phyloP scores from a whole-genome alignment of 2,329 filamentous ascomycete species.

The Ascochyta viciae-villosae region DNA sequence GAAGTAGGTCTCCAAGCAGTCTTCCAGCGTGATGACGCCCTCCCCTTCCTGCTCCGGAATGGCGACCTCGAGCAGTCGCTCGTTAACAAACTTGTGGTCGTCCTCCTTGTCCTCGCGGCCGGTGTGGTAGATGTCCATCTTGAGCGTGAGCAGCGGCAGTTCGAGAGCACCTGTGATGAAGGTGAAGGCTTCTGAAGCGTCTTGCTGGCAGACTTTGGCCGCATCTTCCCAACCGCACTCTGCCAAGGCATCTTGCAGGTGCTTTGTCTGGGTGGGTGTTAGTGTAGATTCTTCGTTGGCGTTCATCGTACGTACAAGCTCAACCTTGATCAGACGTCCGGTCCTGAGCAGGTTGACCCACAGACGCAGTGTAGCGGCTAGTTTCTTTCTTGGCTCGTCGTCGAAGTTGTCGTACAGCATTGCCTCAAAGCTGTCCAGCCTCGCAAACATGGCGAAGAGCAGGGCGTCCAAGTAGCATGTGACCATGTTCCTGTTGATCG shows the following conservation, averaged over 20 bases:
- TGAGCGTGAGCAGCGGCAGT: constrained; percentile 84
- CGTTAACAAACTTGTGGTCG: constrained; percentile 94
- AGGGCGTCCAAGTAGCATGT: constrained; percentile 96
- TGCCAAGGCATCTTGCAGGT: constrained; percentile 81
- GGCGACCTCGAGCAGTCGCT: constrained; percentile 87
- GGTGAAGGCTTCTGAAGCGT: constrained; percentile 93
- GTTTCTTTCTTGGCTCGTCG: constrained; percentile 73
- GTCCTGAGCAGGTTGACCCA: constrained; percentile 93
- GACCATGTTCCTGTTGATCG: constrained; percentile 82
- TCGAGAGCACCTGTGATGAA: constrained; percentile 93
- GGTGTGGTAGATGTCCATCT: constrained; percentile 93
- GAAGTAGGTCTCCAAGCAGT: constrained; percentile 93
- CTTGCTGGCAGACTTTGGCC: constrained; percentile 79
- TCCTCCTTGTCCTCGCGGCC: constrained; percentile 82
- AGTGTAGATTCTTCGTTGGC: neutral
- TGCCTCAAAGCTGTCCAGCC: constrained; percentile 87
- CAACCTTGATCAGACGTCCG: constrained; percentile 82
- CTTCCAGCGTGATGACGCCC: constrained; percentile 79
- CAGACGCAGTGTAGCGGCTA: constrained; percentile 80
- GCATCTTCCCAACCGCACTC: constrained; percentile 91
- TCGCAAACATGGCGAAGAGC: constrained; percentile 94
- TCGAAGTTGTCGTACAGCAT: constrained; percentile 83
- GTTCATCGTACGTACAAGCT: constrained; percentile 67
- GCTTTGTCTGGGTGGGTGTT: constrained; percentile 67
- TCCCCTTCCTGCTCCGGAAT: constrained; percentile 77